Evolutionary conservation across 2,329 filamentous ascomycete species (phyloP), one percentile per base, ranked within the genome.

Genomic region (Amylocarpus encephaloides): DNA sequence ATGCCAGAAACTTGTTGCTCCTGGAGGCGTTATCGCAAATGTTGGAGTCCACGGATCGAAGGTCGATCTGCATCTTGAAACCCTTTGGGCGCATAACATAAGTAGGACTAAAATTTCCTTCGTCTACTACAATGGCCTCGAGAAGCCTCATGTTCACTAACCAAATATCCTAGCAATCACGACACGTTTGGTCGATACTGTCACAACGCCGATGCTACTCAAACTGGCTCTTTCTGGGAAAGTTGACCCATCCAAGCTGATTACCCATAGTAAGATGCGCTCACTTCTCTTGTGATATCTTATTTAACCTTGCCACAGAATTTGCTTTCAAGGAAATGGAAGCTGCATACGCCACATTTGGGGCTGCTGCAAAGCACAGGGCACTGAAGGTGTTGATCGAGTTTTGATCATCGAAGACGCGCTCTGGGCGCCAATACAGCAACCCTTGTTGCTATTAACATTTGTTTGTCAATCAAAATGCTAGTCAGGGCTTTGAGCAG

Each of bases 21-120:
- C 73, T 0, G 78, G 77, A 1, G 78, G 76, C 3, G 66, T 68
- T 0, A 72, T 82, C 54, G 78, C 77, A 3, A 82, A 80, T 58
- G 70, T 82, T 2, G 78, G 78, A 7, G 78, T 82, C 6, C 77
- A 80, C 57, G 78, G 78, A 0, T 70, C 66, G n/a, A 73, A 71
- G 42, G 77, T 73, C 0, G 67, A 74, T 48, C 63, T 81, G 36
- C 70, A 77, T 35, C 66, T 82, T 12, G 73, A 81, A 48, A 70
- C 68, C 42, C 65, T 81, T 5, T 82, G 78, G 78, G 66, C 71
- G 50, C 70, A 70, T 52, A 80, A 80, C 55, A 74, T 79, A 42
- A 66, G 73, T 75, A 54, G 64, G 71, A 67, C 18, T 2, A 43
- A 10, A 15, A 26, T 22, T 15, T 40, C 15, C 9, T 5, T 4